Evolutionary conservation across 2,329 filamentous ascomycete species (phyloP), one percentile per base, ranked within the genome.

Genomic region (Daldinia sp.): DNA sequence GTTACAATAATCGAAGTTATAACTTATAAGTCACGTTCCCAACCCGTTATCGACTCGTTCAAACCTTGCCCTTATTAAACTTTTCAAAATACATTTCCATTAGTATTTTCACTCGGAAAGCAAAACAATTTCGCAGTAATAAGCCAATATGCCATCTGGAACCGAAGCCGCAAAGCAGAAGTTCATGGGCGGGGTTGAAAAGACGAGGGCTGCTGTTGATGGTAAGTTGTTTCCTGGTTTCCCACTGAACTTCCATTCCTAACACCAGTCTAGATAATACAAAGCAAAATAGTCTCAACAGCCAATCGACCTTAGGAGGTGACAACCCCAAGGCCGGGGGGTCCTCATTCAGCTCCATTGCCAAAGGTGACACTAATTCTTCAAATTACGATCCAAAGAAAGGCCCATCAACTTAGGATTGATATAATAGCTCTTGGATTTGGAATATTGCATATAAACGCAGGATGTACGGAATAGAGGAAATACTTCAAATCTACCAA

Each of bases 281-380:
- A 4, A 53, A 56, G 37, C 57, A 53, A n/a, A 29, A 29, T 13
- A 35, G 37, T 32, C 19, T 52, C 41, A 54, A 49, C 19, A 39
- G 25, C 21, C 43, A 59, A n/a, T 10, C 57, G 3, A 37, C 45
- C 4, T 29, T 45, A 25, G 61, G 61, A 29, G 64, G 61, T 0
- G 64, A 67, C 17, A 67, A 64, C 29, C 64, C 64, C 3, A 67
- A 67, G 48, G 61, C 61, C 11, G 64, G 64, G 1, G 64, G 64
- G 37, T 67, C 64, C 35, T 64, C 61, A 4, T 41, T 67, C 23
- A 64, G 10, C 4, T 4, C 61, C 10, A 49, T 67, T 15, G 64
- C 64, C 3, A 67, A 61, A 32, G 64, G 64, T 3, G 64, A 67
- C 9, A 62, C 61, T 9, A 57, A 57, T 25, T 61, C 64, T 6